Conservation (phyloP, 805 yeast genomes). For the Barnettozyma salicaria region DNA sequence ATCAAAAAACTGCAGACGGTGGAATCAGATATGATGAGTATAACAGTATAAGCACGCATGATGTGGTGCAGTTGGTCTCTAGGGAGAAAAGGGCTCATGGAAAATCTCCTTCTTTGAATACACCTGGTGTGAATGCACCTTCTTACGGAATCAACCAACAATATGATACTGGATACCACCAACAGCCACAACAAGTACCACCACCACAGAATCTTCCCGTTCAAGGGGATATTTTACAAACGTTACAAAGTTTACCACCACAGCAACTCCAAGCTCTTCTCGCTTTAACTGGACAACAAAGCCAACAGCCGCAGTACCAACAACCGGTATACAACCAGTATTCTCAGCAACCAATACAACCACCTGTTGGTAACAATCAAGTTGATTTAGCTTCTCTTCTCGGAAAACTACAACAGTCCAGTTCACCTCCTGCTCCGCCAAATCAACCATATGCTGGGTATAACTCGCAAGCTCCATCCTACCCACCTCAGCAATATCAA, state of each 20-base stretch:
- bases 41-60: conserved; percentile 56
- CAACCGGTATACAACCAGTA: conserved; percentile 8
- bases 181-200: conserved; percentile 10
- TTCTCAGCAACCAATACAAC: conserved; percentile 10
- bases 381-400: conserved; percentile 10
- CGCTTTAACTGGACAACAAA: conserved; percentile 11
- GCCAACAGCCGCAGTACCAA: conserved; percentile 10
- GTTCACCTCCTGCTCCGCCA: conserved; percentile 1
- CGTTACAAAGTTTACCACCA: conserved; percentile 12
- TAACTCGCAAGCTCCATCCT: conserved; percentile 1
- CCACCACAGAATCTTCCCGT: neutral
- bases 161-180: too few relatives aligned
- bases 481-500: conserved; percentile 19
- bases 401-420: conserved; percentile 9
- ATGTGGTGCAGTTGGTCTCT: conserved; percentile 39
- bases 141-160: neutral
- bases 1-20: conserved; percentile 61
- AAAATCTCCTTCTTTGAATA: neutral
- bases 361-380: conserved; percentile 4
- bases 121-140: neutral
- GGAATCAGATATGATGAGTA: conserved; percentile 83
- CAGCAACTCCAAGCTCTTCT: conserved; percentile 12
- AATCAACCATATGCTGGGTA: conserved; percentile 4
- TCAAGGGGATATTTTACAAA: conserved; percentile 7
- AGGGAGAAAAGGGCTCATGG: conserved; percentile 3